Evolutionary conservation across 192 early-diverging fungal species (phyloP).

Genomic region (Spizellomyces sp.): DNA sequence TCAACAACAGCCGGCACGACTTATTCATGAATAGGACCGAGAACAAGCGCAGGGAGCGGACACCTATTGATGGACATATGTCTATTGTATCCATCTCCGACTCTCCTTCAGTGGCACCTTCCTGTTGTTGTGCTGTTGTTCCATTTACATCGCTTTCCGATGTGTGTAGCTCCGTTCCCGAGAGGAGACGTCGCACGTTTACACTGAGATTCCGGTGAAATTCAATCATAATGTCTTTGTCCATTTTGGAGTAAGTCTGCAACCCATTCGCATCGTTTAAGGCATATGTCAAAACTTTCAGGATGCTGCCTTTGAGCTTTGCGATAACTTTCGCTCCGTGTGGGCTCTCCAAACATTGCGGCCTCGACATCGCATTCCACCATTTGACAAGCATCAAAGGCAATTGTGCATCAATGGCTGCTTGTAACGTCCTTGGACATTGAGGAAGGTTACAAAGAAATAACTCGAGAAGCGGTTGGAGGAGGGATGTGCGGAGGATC

Average conservation of each 20-base stretch:
- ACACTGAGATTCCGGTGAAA: slow-evolving; percentile 1
- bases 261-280: background rate
- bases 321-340: background rate
- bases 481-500: background rate
- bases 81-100: background rate
- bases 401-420: background rate
- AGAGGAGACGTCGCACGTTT: background rate
- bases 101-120: background rate
- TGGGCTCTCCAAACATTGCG: background rate
- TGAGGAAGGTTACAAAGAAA: background rate
- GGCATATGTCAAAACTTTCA: slow-evolving; percentile 7
- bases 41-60: slow-evolving; percentile 10
- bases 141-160: background rate
- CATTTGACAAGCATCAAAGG: slow-evolving; percentile 4
- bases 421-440: background rate
- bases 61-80: background rate
- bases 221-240: background rate
- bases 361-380: background rate
- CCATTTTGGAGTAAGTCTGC: background rate
- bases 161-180: background rate
- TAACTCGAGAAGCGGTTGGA: background rate
- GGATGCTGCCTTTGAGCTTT: background rate
- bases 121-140: background rate
- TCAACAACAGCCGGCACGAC: slow-evolving; percentile 3
- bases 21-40: slow-evolving; percentile 7